Percentiles rank a stretch among this genome's conserved stretches.
These are phyloP conservation scores for Chlorella sp. DNA, from an alignment of 139 green algal species.

Conservation along the genomic window DNA sequence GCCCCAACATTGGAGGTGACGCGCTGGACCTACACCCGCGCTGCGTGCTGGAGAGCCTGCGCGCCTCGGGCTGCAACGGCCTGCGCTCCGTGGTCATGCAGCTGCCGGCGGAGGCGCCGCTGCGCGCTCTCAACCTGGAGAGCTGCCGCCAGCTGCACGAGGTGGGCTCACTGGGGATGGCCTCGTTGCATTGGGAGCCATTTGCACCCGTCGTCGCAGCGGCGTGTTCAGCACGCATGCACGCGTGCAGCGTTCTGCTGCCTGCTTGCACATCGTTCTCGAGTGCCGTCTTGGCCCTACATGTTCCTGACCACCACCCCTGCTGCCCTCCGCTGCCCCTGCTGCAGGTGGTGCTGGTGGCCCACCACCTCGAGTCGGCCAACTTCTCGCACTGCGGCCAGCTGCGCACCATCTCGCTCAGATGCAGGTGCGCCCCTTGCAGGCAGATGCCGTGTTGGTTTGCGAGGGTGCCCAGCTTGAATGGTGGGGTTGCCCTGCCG, in stretches of 20 bases:
- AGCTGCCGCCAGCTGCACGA: constrained; percentile 28
- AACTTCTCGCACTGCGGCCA: constrained; percentile 26
- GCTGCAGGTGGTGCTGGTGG: constrained; percentile 16
- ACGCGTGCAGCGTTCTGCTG: too few species aligned
- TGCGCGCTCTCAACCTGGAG: not conserved
- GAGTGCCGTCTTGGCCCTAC: too few species aligned
- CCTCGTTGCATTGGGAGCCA: too few species aligned
- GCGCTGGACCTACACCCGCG: constrained; percentile 15
- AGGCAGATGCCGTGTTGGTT: not conserved
- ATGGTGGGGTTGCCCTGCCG: too few species aligned
- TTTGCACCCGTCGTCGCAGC: too few species aligned
- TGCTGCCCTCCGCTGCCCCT: not conserved
- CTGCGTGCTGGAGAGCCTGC: not conserved
- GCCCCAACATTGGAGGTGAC: constrained; percentile 4
- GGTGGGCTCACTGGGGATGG: not conserved
- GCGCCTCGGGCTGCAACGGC: not conserved
- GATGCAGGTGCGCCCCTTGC: constrained; percentile 9
- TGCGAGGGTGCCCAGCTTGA: too few species aligned
- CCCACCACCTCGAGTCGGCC: not conserved
- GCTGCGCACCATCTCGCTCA: constrained; percentile 16
- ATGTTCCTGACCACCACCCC: not conserved
- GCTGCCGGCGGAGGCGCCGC: constrained; percentile 15
- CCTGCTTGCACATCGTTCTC: too few species aligned
- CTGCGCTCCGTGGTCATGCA: constrained; percentile 25
- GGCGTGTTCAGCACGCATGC: not conserved